A percentile compares a stretch with the other conserved stretches of the same genome.
Conservation (phyloP, 1,284 basidiomycete genomes). For the Cutaneotrichosporon arboriforme region DNA sequence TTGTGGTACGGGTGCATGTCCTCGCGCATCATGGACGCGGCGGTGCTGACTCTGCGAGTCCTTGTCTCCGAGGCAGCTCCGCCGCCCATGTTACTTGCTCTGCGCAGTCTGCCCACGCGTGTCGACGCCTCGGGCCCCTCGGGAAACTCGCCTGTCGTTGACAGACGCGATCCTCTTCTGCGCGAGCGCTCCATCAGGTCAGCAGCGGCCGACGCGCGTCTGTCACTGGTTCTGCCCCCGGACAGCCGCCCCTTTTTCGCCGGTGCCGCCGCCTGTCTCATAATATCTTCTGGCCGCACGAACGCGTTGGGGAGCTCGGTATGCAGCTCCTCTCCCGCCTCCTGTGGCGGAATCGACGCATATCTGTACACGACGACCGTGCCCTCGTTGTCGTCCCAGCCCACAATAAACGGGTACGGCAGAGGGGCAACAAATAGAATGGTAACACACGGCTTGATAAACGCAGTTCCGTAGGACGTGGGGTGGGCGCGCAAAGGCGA, state of each 20-base stretch:
- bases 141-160: slow-evolving; percentile 10
- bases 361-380: slow-evolving; percentile 38
- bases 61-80: background rate
- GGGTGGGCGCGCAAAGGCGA: background rate
- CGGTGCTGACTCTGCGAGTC: background rate
- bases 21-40: slow-evolving; percentile 6
- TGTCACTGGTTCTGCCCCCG: background rate
- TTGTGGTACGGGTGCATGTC: slow-evolving; percentile 1
- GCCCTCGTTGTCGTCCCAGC: slow-evolving; percentile 22
- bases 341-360: slow-evolving; percentile 11
- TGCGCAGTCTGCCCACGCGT: background rate
- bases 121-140: background rate
- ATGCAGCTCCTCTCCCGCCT: slow-evolving; percentile 1
- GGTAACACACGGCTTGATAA: slow-evolving; percentile 2
- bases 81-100: background rate
- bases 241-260: background rate
- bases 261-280: slow-evolving; percentile 16
- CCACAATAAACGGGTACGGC: slow-evolving; percentile 34
- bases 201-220: slow-evolving; percentile 7
- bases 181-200: slow-evolving; percentile 33
- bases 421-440: slow-evolving; percentile 26
- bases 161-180: slow-evolving; percentile 30
- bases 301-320: slow-evolving; percentile 10
- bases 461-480: background rate
- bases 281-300: slow-evolving; percentile 29